phyloP scores from a whole-genome alignment of 2,329 filamentous ascomycete genomes.

The Lachnellula occidentalis region DNA sequence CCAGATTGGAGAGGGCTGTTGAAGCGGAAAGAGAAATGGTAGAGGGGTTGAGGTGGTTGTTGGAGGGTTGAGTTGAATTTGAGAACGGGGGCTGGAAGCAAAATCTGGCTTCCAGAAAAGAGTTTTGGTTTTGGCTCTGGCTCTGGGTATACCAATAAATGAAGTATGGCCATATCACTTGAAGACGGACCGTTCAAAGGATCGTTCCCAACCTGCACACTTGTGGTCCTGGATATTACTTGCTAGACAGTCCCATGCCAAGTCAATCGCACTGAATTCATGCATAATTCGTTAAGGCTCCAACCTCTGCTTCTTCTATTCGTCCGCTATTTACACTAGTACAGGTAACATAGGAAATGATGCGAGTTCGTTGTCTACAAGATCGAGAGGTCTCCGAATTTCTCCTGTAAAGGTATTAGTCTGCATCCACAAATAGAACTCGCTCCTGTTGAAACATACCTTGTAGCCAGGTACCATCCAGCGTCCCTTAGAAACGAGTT shows the following conservation, averaged over 20 bases:
- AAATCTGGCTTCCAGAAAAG: no score
- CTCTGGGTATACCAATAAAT: background rate
- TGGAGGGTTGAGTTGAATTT: slow-evolving; percentile 12
- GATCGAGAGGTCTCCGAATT: slow-evolving; percentile 94
- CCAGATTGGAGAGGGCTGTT: slow-evolving; percentile 35
- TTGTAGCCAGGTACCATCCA: slow-evolving; percentile 99
- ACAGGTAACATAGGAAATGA: slow-evolving; percentile 52
- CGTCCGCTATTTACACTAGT: slow-evolving; percentile 60
- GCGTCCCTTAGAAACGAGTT: slow-evolving; percentile 95
- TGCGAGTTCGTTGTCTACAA: slow-evolving; percentile 56
- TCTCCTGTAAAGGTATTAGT: slow-evolving; percentile 67
- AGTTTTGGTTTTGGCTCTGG: background rate
- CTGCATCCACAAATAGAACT: background rate
- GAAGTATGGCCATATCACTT: background rate
- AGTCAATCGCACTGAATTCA: background rate
- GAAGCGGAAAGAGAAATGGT: slow-evolving; percentile 40
- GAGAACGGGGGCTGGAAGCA: background rate
- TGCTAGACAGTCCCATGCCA: background rate
- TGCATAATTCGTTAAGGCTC: slow-evolving; percentile 9
- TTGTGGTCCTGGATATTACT: background rate
- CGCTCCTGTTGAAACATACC: slow-evolving; percentile 50
- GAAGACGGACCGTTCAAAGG: background rate
- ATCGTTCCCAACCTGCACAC: background rate
- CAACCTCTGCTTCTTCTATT: slow-evolving; percentile 20
- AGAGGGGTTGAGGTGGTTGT: slow-evolving; percentile 38